Base-by-base conservation (phyloP, 2,329 filamentous ascomycete genomes). In the Aspergillus sp. region DNA sequence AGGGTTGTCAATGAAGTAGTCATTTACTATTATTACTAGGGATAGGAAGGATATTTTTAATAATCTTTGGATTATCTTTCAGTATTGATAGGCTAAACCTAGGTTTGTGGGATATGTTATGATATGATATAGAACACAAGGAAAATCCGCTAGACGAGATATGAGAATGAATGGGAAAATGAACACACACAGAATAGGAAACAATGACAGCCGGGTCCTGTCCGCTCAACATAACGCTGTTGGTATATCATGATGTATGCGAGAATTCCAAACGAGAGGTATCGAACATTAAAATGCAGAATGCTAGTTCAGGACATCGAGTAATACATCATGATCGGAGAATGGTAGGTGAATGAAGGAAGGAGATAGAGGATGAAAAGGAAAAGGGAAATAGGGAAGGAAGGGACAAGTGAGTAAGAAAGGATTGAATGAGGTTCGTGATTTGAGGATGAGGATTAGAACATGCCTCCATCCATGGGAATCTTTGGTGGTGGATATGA, bases 391-490 rank as follows among this genome's bases (percentile, higher is more conserved):
- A 25, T 38, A 47, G 38, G 44, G 49, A 59, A 47, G 47, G 50
- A 47, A 39, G 49, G 54, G 49, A 39, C 10, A 32, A 50, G 27
- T 52, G 59, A 10, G 48, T 21, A n/a, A 58, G 19, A 36, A 27
- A 21, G 51, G 19, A 62, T 59, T 15, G 49, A 52, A 47, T 36
- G 47, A 55, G 47, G 38, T 36, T 36, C 11, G 32, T 36, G 11
- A 2, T 23, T 38, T 21, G 25, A 8, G 21, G 19, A 52, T 36
- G 32, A 36, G 47, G 56, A 60, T 71, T 67, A 79, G 57, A 79
- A 77, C 77, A 79, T 75, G 25, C 73, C 70, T 58, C 68, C 76
- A 58, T 71, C 74, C 62, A 66, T 74, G 54, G 65, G 73, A 30
- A 70, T 65, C 50, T 64, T 64, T 5, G 71, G 69, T 2, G 70